Evolutionary conservation across 345 rosid genomes (phyloP), one percentile per base, ranked within the genome.

Genomic region (Iberis pinnata): DNA sequence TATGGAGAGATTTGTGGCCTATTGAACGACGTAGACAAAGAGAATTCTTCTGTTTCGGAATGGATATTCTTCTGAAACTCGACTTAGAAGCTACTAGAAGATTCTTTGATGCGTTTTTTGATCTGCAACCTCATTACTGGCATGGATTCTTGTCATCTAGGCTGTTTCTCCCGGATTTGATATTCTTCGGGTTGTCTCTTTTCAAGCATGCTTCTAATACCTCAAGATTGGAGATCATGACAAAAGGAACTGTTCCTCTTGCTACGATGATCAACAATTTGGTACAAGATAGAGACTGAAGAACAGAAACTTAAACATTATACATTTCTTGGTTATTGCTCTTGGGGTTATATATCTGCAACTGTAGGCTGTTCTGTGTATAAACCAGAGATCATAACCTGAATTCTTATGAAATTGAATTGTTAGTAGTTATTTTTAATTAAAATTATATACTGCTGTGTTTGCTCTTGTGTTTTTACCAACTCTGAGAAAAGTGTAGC

Each of bases 41-140:
- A 68, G 98, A 92, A 52, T 92, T 92, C 82, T 92, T 92, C 79
- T 92, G 98, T 73, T 92, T 92, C 3, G 96, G 98, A 14, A 92
- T 92, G 98, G 98, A 88, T 72, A 71, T 85, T 56, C 67, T 92
- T 58, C 86, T 92, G 33, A 92, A 88, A 70, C 95, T 88, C 1
- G 93, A 92, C 56, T 71, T 92, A 62, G 71, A 60, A 2, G 95
- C 75, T 24, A 92, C 98, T 3, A 85, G 89, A 59, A 80, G 96
- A 70, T 92, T 92, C 77, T 92, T 92, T 41, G 73, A 92, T 48
- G 96, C 95, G 0, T 92, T 92, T 56, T 88, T 92, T 47, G 76
- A 88, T 63, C 64, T 92, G 60, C 70, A 88, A 60, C 94, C 96
- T 37, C 90, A 25, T 60, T 84, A 88, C 73, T 88, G 96, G 96